Base-by-base conservation (phyloP, 495 filamentous ascomycete genomes). In the Achaetomiella virescens region DNA sequence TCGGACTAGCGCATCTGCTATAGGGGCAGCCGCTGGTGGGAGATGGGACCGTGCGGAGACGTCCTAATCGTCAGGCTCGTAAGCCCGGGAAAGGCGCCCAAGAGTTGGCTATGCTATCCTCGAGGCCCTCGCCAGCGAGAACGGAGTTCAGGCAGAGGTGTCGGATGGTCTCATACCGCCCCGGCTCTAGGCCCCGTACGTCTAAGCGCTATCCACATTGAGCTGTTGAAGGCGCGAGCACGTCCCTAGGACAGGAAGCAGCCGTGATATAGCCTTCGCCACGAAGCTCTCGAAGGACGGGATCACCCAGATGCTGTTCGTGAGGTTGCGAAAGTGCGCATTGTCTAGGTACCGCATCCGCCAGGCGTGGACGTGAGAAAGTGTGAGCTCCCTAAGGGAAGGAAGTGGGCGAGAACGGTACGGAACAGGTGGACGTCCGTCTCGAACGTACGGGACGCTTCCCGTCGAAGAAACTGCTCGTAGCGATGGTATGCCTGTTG, bases 231-330 rank as follows among this genome's bases (percentile, higher is more conserved):
- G 43, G 15, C 43, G 43, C 25, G 15, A 46, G 24, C 25, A 46
- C 24, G 43, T 31, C 15, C 43, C 25, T 46, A 46, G 43, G 20
- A 46, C 43, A 46, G 43, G 43, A 46, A 46, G 43, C 43, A 46
- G 43, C 43, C 25, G 25, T 46, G 25, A 46, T 20, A 46, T 46
- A 9, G 43, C 43, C 6, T 29, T 31, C 5, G 43, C 43, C 25
- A 46, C 15, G 15, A 46, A 46, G 43, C 43, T 46, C 15, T 46
- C 25, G 25, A 46, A 46, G 43, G 43, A 46, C 24, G 43, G 41
- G 41, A 43, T 43, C 18, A 43, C 18, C 41, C 41, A 43, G 20
- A 43, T 43, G 4, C 41, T 43, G 43, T 46, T 46, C 12, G 43
- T 46, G 25, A 46, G 43, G 43, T 46, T 31, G 43, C 25, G 25